Base-by-base conservation (phyloP, 2,329 filamentous ascomycete genomes). In the Pseudogymnoascus sp. region DNA sequence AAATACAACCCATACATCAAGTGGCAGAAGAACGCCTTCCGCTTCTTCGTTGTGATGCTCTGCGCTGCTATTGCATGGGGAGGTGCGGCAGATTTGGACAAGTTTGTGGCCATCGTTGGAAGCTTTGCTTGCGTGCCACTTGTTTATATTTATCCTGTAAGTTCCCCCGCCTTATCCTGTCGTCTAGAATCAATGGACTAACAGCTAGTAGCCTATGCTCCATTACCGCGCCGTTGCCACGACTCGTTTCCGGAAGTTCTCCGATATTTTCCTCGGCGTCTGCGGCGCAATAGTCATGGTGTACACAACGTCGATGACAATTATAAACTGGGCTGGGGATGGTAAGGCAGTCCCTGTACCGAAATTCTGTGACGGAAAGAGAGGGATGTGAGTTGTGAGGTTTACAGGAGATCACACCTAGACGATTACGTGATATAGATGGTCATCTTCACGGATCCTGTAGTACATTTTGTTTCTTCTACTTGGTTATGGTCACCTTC, bases 1-100 rank as follows among this genome's bases (percentile, higher is more conserved):
- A 99, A 99, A 77, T 96, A 97, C 78, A 97, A 97, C 73, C 93
- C 92, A 0, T 95, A 91, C 73, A 96, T 99, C 81, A 99, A 99
- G 80, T 99, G 95, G 95, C 90, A 97, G 82, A 99, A 99, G 86
- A 99, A 99, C 70, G 80, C 89, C 36, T 99, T 96, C 80, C 89
- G 95, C 62, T 99, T 97, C 81, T 88, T 93, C 73, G 86, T 97
- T 66, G 95, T 97, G 60, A 84, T 90, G 71, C 76, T 95, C 23
- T 97, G 95, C 72, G 90, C 93, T 0, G 77, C 87, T 64, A 89
- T 99, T 68, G 93, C 93, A 1, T 99, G 92, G 91, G 87, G 88
- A 50, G 95, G 95, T 66, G 93, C 95, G 2, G 90, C 91, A 69
- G 89, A 97, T 76, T 79, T 99, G 62, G 95, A 99, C 79, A 97